Evolutionary conservation across 306 rosid species (phyloP).

Genomic region (Amphicarpaea edgeworthii): DNA sequence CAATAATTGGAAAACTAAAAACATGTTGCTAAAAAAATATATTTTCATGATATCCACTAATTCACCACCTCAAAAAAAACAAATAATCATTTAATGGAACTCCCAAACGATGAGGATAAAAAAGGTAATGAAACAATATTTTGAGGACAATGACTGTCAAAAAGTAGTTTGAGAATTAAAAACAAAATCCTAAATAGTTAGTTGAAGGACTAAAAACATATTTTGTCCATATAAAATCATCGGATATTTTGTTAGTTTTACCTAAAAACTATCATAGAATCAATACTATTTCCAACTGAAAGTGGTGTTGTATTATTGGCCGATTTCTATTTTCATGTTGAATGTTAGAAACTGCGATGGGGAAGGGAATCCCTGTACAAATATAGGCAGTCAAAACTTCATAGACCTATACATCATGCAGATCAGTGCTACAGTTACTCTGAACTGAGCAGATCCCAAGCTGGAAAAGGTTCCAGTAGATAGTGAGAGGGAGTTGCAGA

Average conservation of each 20-base stretch:
- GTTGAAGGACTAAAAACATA: too few relatives aligned
- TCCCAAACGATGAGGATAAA: too few relatives aligned
- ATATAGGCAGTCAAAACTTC: conserved; percentile 74
- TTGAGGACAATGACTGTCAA: too few relatives aligned
- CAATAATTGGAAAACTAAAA: too few relatives aligned
- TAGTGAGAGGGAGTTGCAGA: conserved; percentile 43
- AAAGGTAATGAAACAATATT: too few relatives aligned
- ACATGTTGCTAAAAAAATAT: too few relatives aligned
- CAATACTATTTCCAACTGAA: conserved; percentile 37
- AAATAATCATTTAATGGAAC: too few relatives aligned
- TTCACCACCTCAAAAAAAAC: too few relatives aligned
- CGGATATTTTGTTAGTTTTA: neutral
- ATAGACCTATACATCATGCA: conserved; percentile 56
- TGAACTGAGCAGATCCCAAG: conserved; percentile 54
- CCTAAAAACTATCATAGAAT: conserved; percentile 22
- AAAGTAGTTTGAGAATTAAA: too few relatives aligned
- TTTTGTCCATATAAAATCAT: too few relatives aligned
- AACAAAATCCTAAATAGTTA: too few relatives aligned
- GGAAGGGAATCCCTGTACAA: conserved; percentile 73
- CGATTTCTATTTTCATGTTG: conserved; percentile 60
- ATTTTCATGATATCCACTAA: too few relatives aligned
- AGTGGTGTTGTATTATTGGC: conserved; percentile 70
- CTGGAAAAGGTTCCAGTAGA: conserved; percentile 45
- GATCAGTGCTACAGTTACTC: conserved; percentile 52
- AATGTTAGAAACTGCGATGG: conserved; percentile 56